Conservation (phyloP, 2,329 filamentous ascomycete genomes). For the Talaromyces sp. region DNA sequence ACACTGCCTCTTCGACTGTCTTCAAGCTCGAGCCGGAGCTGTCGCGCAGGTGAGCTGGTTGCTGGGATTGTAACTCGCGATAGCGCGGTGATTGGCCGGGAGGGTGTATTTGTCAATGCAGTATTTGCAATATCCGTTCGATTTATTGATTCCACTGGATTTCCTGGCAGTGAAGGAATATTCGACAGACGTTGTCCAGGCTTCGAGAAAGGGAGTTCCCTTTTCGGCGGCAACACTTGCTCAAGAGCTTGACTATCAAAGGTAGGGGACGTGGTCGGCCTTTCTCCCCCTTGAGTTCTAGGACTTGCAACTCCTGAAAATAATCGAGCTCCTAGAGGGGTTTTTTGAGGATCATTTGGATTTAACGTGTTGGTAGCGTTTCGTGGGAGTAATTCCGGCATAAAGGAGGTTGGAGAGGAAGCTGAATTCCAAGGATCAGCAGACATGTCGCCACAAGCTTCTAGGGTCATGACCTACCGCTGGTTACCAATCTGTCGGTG, state of each 20-base stretch:
- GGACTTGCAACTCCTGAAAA: constrained; percentile 18
- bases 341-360: constrained; percentile 3
- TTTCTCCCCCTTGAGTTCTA: constrained; percentile 4
- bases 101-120: background rate
- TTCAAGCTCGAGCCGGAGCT: constrained; percentile 18
- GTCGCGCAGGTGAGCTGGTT: constrained; percentile 16
- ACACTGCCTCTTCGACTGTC: constrained; percentile 5
- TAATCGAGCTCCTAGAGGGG: background rate
- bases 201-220: constrained; percentile 41
- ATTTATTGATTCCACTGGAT: background rate
- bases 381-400: background rate
- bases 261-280: constrained; percentile 28
- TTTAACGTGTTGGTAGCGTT: background rate
- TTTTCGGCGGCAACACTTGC: constrained; percentile 40
- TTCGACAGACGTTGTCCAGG: constrained; percentile 18
- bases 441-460: background rate
- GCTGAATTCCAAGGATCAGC: background rate
- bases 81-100: constrained; percentile 11
- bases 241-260: constrained; percentile 30
- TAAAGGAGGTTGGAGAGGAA: constrained; percentile 10
- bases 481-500: constrained; percentile 1
- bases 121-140: background rate
- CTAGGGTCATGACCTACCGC: constrained; percentile 7
- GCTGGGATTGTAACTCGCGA: constrained; percentile 8
- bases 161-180: background rate